Evolutionary conservation across 192 early-diverging fungal species (phyloP), one percentile per base, ranked within the genome.

Genomic region (Backusella macrospora): DNA sequence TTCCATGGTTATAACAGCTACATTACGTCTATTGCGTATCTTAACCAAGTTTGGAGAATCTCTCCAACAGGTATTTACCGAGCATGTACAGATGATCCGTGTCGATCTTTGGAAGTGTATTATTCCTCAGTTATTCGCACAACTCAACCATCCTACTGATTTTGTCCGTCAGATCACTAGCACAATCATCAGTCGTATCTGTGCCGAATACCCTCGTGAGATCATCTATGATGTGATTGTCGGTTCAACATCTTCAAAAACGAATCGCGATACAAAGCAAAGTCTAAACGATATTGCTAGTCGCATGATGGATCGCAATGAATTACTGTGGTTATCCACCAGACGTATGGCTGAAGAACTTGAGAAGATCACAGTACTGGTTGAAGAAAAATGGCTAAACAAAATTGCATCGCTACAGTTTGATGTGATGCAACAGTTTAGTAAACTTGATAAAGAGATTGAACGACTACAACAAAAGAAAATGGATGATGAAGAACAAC

Each of bases 341-440:
- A 77, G 80, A 29, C 76, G 75, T 16, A 79, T 90, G 73, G 86
- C 92, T 16, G 80, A 81, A 14, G 91, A 92, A 69, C 76, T 95
- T 21, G 86, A 91, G 48, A 80, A 86, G 34, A 78, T 93, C 0
- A 92, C 94, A 0, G 92, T 96, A 26, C 73, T 96, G 4, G 93
- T 93, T 90, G 93, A 95, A 72, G 94, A 96, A 79, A 81, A 80
- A 16, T 94, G 92, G 92, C 77, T 88, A n/a, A 87, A 93, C 67
- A 85, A 83, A 74, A 86, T 96, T 26, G 80, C 83, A 9, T 76
- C 84, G 10, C 43, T 93, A 23, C 82, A 91, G 21, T 70, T 77
- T 37, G 90, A 93, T 48, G 78, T 86, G 2, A 82, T 78, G 62
- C 85, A 83, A 62, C 79, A 87, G 47, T 74, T 91, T 6, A 77